Conservation (phyloP, 2,329 filamentous ascomycete genomes). For the Zymoseptoria passerinii region DNA sequence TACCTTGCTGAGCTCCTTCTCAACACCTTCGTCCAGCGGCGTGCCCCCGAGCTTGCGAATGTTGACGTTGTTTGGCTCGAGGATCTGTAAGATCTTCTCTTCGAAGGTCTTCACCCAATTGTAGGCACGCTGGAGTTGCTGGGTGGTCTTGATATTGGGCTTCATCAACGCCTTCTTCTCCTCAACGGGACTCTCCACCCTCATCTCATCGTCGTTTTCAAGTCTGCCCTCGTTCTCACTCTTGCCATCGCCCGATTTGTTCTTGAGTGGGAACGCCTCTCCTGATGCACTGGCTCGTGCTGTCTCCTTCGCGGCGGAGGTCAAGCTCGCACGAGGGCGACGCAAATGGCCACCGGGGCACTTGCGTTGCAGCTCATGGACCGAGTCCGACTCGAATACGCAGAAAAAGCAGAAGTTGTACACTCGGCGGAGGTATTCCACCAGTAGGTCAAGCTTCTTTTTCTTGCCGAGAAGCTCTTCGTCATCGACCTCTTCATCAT, state of each 20-base stretch:
- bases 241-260: conserved; percentile 39
- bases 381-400: conserved; percentile 95
- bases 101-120: conserved; percentile 99
- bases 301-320: conserved; percentile 71
- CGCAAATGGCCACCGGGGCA: conserved; percentile 96
- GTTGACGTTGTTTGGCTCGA: conserved; percentile 83
- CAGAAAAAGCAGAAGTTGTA: conserved; percentile 99
- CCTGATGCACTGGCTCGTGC: conserved; percentile 77
- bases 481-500: conserved; percentile 72
- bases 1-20: conserved; percentile 70
- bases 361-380: conserved; percentile 91
- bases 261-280: conserved; percentile 71
- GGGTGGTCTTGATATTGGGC: conserved; percentile 67
- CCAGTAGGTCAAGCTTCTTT: conserved; percentile 90
- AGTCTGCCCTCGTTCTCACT: conserved; percentile 48
- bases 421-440: conserved; percentile 91
- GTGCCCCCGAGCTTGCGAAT: conserved; percentile 86
- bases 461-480: conserved; percentile 86
- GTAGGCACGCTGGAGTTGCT: conserved; percentile 87
- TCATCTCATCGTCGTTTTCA: conserved; percentile 18
- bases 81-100: conserved; percentile 85
- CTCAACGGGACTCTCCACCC: conserved; percentile 43
- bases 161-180: conserved; percentile 48
- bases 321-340: conserved; percentile 77
- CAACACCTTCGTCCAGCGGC: conserved; percentile 72